Evolutionary conservation across 352 stramenopile species (phyloP), one percentile per base, ranked within the genome.

Genomic region (Phytophthora capsici): DNA sequence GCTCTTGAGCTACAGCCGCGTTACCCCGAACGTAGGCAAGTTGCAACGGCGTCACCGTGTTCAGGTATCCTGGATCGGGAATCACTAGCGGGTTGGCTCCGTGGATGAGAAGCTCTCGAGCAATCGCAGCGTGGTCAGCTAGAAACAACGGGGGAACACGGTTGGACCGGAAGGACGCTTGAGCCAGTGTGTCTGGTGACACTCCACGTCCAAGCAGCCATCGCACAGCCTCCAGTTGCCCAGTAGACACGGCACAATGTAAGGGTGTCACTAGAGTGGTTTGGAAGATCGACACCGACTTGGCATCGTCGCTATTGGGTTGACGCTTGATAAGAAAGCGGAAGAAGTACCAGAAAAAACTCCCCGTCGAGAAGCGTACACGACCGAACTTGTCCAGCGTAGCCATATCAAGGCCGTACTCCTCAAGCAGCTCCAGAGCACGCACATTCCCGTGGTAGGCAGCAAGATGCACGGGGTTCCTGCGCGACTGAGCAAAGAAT

Each of bases 381-480:
- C 84, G 82, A 8, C 66, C 69, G 26, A 91, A 78, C 55, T 93
- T 93, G 66, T 93, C 84, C 9, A 88, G 61, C 17, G 61, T 61
- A 16, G 77, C 75, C 22, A 88, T 26, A 14, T 74, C 62, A 26
- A 93, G 90, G 7, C 75, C 78, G 14, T 71, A 70, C 12, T 53
- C 37, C 26, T 59, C 38, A 25, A 93, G 52, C n/a, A 93, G 47
- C 38, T 88, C 69, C 16, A 93, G 38, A n/a, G 82, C 84, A 4
- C 63, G 46, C 16, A 87, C 65, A 46, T 93, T 88, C 3, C 84
- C 84, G 14, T 77, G 71, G 36, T 75, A 74, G 3, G 84, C 82
- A 2, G 84, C 84, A 12, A 91, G 53, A 48, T 93, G 84, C 25
- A 93, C 66, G 0, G 84, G 84, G 43, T 93, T 93, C 57, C 87